Base-by-base conservation (phyloP, 2,329 filamentous ascomycete species). In the Trichoderma hamatum region DNA sequence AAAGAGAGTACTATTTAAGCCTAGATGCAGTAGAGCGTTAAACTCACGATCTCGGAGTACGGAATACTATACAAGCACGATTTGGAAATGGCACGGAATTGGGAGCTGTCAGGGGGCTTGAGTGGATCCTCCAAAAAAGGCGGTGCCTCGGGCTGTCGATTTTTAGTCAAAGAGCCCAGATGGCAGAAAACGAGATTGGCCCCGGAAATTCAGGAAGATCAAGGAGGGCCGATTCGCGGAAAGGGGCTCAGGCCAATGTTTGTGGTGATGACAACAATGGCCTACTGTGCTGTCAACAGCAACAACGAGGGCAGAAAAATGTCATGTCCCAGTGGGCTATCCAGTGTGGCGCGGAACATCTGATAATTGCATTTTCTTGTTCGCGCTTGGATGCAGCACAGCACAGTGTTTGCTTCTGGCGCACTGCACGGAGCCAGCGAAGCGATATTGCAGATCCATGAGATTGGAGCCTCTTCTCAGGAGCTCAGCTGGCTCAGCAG, bases 301-400 rank as follows among this genome's bases (percentile, higher is more conserved):
- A 30, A n/a, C 26, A 46, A 54, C 39, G 30, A 63, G 26, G 32
- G 32, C 24, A 36, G 21, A 43, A 13, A 11, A 21, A 3, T 30
- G 34, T 14, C 5, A 36, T 16, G n/a, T 39, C 21, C 9, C 16
- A 16, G 56, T 59, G 34, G 36, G 52, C n/a, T 58, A 46, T 58
- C 49, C 63, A 34, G 63, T 66, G 63, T 54, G 52, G 46, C 26
- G 13, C 28, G 36, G 28, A 58, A 36, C 32, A 49, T 66, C 63
- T 65, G 63, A 66, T 66, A 66, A 24, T 51, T 66, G 63, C 63
- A 66, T 66, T 56, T 54, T 32, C 46, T 16, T 24, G 49, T 24
- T 43, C 32, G n/a, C 46, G 21, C 1, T 49, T 11, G 9, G 3
- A 3, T 49, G 5, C 34, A n/a, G 13, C 24, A 21, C 10, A 30